Percentiles rank a stretch among this genome's conserved stretches.
Conservation (phyloP, 2,329 filamentous ascomycete species). For the Trichoderma lentiforme region DNA sequence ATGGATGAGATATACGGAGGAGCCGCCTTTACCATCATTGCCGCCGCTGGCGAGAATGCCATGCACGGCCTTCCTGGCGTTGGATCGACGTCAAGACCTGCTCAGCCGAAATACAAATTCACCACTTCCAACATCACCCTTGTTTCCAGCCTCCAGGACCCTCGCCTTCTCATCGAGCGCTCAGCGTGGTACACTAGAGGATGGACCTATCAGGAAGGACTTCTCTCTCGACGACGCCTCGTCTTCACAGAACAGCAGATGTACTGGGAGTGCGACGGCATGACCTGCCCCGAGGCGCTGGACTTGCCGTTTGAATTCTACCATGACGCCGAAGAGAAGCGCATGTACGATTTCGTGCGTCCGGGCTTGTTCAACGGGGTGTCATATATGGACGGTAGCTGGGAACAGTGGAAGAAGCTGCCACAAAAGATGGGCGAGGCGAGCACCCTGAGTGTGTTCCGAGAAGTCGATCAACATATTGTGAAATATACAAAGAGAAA, state of each 20-base stretch:
- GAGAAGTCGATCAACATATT: constrained; percentile 34
- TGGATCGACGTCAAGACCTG: constrained; percentile 26
- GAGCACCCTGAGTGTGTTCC: constrained; percentile 36
- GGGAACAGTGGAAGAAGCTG: constrained; percentile 35
- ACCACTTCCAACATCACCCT: constrained; percentile 32
- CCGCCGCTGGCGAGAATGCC: constrained; percentile 34
- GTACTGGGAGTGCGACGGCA: constrained; percentile 40
- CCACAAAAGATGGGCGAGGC: constrained; percentile 28
- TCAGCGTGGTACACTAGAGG: constrained; percentile 36
- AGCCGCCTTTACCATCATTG: constrained; percentile 38
- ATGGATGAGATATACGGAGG: constrained; percentile 40
- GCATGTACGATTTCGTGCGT: constrained; percentile 36
- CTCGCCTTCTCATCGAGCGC: constrained; percentile 29
- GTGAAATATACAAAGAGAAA: constrained; percentile 31
- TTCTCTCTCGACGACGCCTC: constrained; percentile 36
- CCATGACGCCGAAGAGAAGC: constrained; percentile 32
- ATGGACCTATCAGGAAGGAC: constrained; percentile 41
- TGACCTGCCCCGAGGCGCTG: constrained; percentile 36
- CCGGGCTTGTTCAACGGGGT: constrained; percentile 36
- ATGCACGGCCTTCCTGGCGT: constrained; percentile 36
- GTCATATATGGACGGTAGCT: constrained; percentile 35
- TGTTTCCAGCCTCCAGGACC: constrained; percentile 33
- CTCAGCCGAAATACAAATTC: constrained; percentile 33
- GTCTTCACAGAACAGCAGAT: constrained; percentile 40
- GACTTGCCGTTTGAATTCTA: constrained; percentile 32